Evolutionary conservation across 805 yeast species (phyloP).

Genomic region (Yarrowia deformans): DNA sequence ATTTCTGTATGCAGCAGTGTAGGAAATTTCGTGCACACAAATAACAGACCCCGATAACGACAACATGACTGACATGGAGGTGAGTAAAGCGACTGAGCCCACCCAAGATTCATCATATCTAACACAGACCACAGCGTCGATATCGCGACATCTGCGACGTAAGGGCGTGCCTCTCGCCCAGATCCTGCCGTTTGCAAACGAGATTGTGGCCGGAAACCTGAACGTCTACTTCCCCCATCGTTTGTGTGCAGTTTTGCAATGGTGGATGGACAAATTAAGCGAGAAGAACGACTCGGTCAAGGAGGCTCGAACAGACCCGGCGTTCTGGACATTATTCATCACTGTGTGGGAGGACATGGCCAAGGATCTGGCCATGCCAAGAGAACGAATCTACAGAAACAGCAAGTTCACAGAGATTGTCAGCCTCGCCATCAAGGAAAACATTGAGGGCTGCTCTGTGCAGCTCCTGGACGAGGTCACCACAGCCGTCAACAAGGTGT

Average conservation of each 20-base stretch:
- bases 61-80: constrained; percentile 34
- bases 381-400: constrained; percentile 33
- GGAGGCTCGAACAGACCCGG: constrained; percentile 26
- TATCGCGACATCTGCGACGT: constrained; percentile 47
- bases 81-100: background rate
- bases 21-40: constrained; percentile 16
- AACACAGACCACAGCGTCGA: constrained; percentile 43
- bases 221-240: constrained; percentile 47
- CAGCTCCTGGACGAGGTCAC: constrained; percentile 26
- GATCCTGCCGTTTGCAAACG: constrained; percentile 44
- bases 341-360: constrained; percentile 21
- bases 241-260: constrained; percentile 48
- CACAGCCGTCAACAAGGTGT: constrained; percentile 22
- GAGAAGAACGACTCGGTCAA: constrained; percentile 42
- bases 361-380: constrained; percentile 34
- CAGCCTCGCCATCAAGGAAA: constrained; percentile 7
- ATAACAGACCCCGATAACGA: constrained; percentile 2
- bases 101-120: background rate
- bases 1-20: background rate
- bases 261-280: constrained; percentile 48
- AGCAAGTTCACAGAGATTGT: constrained; percentile 30
- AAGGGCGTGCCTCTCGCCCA: constrained; percentile 43
- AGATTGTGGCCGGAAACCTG: constrained; percentile 42
- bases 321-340: constrained; percentile 29
- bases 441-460: constrained; percentile 11